Base-by-base conservation (phyloP, 208 protist genomes). In the Leptomonas seymouri region DNA sequence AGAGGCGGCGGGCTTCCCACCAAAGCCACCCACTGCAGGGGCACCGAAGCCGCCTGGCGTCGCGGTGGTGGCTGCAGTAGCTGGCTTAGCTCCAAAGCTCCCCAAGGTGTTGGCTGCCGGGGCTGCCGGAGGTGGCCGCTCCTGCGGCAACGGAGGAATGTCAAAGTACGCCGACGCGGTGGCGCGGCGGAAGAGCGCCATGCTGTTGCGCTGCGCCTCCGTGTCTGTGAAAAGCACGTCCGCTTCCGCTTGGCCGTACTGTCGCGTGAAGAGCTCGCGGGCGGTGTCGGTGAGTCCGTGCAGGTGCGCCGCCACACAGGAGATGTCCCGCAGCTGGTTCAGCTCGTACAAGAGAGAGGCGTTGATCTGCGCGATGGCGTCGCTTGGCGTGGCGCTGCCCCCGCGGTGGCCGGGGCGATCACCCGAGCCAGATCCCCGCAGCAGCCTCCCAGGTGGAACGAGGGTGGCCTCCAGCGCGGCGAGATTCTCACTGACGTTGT, bases 191-290 rank as follows among this genome's bases (percentile, higher is more conserved):
- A 64, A 67, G 27, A 64, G 45, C 3, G 64, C 48, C 57, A 62
- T 56, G 64, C 71, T 58, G 41, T 67, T 77, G 71, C 71, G 71
- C 64, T 77, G 71, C 44, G 65, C 57, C 65, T 77, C 63, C 11
- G 70, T 77, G 63, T 69, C 68, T 20, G 75, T 71, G 59, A 92
- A 86, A 34, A 94, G 67, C 9, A 87, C 72, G 34, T 86, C 79
- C n/a, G 89, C 82, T 58, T 94, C 89, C 18, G 67, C 78, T 28
- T 85, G 60, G 46, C 89, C 86, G 74, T 90, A 94, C 27, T 81
- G 76, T 2, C 85, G 82, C 20, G 78, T 80, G 67, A 94, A 91
- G 49, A 85, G 66, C 59, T 85, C 74, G 48, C 89, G 78, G 2
- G 82, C 84, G 14, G 53, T 67, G 56, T 87, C 71, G 41, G 75